Base-by-base conservation (phyloP, 148 eudicot species). In the Vaccinium macrocarpon region DNA sequence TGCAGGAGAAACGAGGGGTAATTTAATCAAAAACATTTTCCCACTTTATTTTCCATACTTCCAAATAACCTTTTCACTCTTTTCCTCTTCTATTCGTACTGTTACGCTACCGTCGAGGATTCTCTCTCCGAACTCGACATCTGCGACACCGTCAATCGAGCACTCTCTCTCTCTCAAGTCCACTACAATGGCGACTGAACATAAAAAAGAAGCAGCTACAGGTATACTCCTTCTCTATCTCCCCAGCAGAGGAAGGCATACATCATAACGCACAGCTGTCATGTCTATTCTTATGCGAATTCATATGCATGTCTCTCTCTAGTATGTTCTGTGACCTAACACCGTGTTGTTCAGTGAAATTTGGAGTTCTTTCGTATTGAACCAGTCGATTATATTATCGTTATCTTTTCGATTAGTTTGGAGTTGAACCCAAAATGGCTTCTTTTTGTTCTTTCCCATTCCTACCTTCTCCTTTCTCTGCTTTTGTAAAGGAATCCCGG, bases 151-250 rank as follows among this genome's bases (percentile, higher is more conserved):
- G 68, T 32, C 27, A 56, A 29, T 56, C 23, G 68, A 55, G 18
- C 77, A 73, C 50, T 57, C 10, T 55, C 27, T 5, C 16, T 18
- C 50, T 19, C 50, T 19, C 14, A 35, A 18, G 25, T 18, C 23
- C 0, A 11, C 56, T 62, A 81, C 72, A 62, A 81, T 81, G 83
- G 38, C 38, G 74, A 81, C 68, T 32, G 73, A 8, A 53, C 73
- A 62, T 42, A 38, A n/a, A 35, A n/a, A 62, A 46, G 21, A 38
- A 13, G 27, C 16, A 42, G n/a, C 21, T 66, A 52, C 50, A 62
- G 55, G 83, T 66, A 5, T 25, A 7, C 64, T 8, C 35, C 42
- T 53, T 35, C 32, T 25, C 48, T 4, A 35, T 1, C 52, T 0
- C 68, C 0, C 49, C 12, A 1, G 3, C 25, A 14, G 21, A 61